Percentiles rank a stretch among this genome's conserved stretches.
phyloP scores from a whole-genome alignment of 495 filamentous ascomycete species.

The Amphirosellinia nigrospora region DNA sequence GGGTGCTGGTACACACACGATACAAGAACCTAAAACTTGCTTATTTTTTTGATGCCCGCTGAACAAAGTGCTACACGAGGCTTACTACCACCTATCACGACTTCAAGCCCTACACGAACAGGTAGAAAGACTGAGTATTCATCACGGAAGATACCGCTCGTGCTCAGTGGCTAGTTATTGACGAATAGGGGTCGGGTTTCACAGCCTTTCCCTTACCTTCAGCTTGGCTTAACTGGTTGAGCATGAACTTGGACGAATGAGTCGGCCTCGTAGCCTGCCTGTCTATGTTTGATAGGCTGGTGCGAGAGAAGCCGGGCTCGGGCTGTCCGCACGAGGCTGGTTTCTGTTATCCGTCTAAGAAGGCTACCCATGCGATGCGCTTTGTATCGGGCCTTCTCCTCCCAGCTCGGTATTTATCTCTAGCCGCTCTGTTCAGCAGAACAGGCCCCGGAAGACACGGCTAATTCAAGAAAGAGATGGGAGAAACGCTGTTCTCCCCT shows the following conservation, averaged over 20 bases:
- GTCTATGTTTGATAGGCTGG: background rate
- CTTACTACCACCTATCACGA: background rate
- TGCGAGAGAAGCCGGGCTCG: background rate
- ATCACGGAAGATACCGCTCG: background rate
- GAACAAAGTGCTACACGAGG: background rate
- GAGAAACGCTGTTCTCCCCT: background rate
- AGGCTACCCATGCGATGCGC: background rate
- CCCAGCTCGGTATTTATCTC: background rate
- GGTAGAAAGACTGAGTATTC: too few relatives aligned
- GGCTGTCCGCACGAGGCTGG: constrained; percentile 2
- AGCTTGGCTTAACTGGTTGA: background rate
- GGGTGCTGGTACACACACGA: background rate
- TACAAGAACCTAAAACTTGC: background rate
- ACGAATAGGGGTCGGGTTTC: background rate
- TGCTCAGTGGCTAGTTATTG: background rate
- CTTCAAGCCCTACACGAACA: too few relatives aligned
- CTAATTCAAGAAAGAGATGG: background rate
- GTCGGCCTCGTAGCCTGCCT: background rate
- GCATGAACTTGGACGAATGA: background rate
- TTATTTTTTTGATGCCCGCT: background rate
- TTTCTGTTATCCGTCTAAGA: background rate
- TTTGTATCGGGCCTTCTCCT: background rate
- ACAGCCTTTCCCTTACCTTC: background rate
- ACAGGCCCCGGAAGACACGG: background rate
- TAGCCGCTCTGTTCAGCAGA: constrained; percentile 12